phyloP scores from a whole-genome alignment of 1,284 basidiomycete species.

The Pholiota adiposa region DNA sequence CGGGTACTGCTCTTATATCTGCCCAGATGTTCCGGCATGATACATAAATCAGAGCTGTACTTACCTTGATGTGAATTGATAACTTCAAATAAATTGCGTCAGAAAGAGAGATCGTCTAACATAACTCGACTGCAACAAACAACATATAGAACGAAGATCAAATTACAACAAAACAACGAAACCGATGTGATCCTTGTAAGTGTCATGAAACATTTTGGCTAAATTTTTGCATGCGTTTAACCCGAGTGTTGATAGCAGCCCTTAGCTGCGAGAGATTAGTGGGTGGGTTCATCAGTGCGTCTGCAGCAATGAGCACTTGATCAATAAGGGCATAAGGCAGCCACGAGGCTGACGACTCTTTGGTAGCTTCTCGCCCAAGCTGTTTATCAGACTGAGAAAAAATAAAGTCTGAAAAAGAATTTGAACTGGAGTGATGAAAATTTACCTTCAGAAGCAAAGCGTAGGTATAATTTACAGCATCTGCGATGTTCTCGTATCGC shows the following conservation, averaged over 20 bases:
- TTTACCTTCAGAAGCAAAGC: slow-evolving; percentile 72
- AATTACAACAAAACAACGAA: background rate
- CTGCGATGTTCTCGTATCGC: slow-evolving; percentile 79
- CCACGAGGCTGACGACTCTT: slow-evolving; percentile 68
- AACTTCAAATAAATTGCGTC: too few relatives aligned
- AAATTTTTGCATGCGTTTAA: slow-evolving; percentile 68
- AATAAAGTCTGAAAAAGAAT: slow-evolving; percentile 9
- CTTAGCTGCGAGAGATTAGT: slow-evolving; percentile 56
- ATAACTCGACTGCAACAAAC: background rate
- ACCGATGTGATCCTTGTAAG: background rate
- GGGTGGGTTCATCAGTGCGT: slow-evolving; percentile 54
- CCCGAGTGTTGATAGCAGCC: slow-evolving; percentile 58
- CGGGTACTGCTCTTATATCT: too few relatives aligned
- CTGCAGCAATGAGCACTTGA: slow-evolving; percentile 76
- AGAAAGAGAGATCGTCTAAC: too few relatives aligned
- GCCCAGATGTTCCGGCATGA: too few relatives aligned
- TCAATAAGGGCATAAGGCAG: slow-evolving; percentile 88
- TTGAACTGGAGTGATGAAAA: slow-evolving; percentile 12
- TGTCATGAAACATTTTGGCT: slow-evolving; percentile 31
- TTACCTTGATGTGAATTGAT: too few relatives aligned
- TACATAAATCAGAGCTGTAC: too few relatives aligned
- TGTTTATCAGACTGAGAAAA: slow-evolving; percentile 57
- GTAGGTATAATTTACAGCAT: slow-evolving; percentile 76
- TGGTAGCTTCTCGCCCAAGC: slow-evolving; percentile 54
- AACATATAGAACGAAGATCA: slow-evolving; percentile 1